Conservation (phyloP, 2,329 filamentous ascomycete species). For the Phyllosticta citrichinensis region DNA sequence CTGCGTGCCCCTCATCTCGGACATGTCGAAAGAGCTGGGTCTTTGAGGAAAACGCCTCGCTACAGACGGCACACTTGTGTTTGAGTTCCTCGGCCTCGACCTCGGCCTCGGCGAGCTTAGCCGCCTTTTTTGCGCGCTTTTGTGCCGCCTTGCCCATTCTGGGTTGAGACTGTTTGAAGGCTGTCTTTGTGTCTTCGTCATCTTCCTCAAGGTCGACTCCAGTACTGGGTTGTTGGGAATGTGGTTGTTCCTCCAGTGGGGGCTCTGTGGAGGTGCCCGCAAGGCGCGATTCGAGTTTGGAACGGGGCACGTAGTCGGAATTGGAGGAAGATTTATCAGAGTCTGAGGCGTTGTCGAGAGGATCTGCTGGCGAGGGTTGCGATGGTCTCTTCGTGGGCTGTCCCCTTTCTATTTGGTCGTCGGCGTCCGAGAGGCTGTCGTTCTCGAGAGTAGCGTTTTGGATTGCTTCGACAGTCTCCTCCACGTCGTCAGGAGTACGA, state of each 20-base stretch:
- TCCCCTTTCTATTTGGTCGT: constrained; percentile 25
- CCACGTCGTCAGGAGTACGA: not conserved
- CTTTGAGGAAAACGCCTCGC: constrained; percentile 65
- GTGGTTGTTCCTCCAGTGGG: not conserved
- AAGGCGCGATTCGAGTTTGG: constrained; percentile 26
- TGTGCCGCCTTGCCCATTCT: constrained; percentile 40
- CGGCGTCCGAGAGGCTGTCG: constrained; percentile 21
- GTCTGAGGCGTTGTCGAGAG: constrained; percentile 10
- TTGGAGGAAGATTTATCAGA: constrained; percentile 9
- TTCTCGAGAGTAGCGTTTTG: constrained; percentile 10
- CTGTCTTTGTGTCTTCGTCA: constrained; percentile 10
- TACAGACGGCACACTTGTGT: constrained; percentile 68
- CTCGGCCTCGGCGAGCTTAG: constrained; percentile 27
- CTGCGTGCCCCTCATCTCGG: constrained; percentile 54
- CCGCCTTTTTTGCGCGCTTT: constrained; percentile 37
- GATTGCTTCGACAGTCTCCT: not conserved
- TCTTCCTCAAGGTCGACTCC: not conserved
- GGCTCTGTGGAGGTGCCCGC: constrained; percentile 9
- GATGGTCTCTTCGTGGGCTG: not conserved
- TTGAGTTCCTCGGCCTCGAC: constrained; percentile 25
- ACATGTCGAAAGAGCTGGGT: constrained; percentile 69
- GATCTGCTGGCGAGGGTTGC: constrained; percentile 8
- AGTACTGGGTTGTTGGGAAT: not conserved
- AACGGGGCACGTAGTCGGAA: constrained; percentile 27
- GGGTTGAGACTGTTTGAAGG: constrained; percentile 14